phyloP scores from a whole-genome alignment of 768 basidiomycete species.

The Leccinum barrowsii region DNA sequence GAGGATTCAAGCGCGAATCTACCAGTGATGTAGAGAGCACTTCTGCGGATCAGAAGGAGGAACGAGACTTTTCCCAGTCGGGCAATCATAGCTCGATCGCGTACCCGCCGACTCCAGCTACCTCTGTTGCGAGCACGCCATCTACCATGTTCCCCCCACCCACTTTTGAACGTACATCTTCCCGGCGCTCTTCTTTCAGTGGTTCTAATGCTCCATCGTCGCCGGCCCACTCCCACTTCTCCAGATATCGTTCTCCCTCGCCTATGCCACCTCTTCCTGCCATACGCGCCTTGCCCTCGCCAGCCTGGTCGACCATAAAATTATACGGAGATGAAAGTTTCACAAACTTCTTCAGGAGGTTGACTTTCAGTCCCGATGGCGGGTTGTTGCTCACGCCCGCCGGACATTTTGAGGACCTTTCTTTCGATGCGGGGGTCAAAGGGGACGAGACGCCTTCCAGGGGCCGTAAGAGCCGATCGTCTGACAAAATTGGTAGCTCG shows the following conservation, averaged over 20 bases:
- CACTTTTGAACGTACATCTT: conserved; percentile 62
- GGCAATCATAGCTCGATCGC: conserved; percentile 30
- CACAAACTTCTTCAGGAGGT: conserved; percentile 91
- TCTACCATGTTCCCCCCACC: conserved; percentile 43
- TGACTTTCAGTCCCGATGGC: conserved; percentile 95
- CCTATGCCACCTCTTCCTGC: conserved; percentile 93
- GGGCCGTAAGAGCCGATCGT: conserved; percentile 56
- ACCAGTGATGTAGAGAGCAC: conserved; percentile 75
- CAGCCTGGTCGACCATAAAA: conserved; percentile 66
- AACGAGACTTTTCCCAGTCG: conserved; percentile 27
- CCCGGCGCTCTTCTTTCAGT: conserved; percentile 63
- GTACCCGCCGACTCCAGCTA: conserved; percentile 58
- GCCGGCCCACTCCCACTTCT: conserved; percentile 52
- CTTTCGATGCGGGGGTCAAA: conserved; percentile 39
- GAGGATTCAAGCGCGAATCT: conserved; percentile 63
- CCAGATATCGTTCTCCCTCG: conserved; percentile 76
- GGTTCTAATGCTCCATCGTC: conserved; percentile 78
- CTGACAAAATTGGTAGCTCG: conserved; percentile 24
- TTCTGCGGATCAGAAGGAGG: conserved; percentile 54
- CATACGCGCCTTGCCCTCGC: conserved; percentile 67
- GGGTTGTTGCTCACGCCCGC: conserved; percentile 92
- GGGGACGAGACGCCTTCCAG: conserved; percentile 45
- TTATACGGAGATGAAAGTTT: conserved; percentile 95
- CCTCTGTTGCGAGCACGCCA: conserved; percentile 66
- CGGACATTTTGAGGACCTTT: conserved; percentile 94